Evolutionary conservation across 345 rosid genomes (phyloP), one percentile per base, ranked within the genome.

Genomic region (Salix viminalis): DNA sequence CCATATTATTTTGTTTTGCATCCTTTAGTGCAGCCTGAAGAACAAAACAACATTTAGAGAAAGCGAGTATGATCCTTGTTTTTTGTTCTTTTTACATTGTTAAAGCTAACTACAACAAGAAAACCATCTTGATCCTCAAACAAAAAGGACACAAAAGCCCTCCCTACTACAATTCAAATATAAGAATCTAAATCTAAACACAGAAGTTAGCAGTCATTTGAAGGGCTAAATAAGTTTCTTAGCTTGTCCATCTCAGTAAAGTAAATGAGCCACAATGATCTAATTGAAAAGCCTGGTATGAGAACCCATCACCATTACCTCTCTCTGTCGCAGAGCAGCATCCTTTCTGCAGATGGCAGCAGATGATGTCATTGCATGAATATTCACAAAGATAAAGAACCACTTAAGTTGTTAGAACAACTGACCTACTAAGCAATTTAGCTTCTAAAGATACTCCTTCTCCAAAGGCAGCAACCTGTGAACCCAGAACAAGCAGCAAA

Each of bases 381-480:
- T 36, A 41, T 23, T 16, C n/a, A 41, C 68, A 32, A 24, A n/a
- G 36, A 62, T 34, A 28, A n/a, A 62, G 8, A 50, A 77, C 70
- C 62, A 68, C 30, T 21, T 50, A n/a, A 32, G 48, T 65, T 66
- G 44, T 74, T 58, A 56, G 77, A 54, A 18, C 52, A 52, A 19
- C 19, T 54, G 18, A 77, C 84, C 84, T 77, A 76, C 81, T 81
- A 75, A 81, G 66, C 46, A 77, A 75, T 74, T 81, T 81, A 23
- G 84, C 84, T 74, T 81, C 84, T 75, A 81, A 41, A 42, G 84
- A 81, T 60, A 81, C 79, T 54, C 84, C 84, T 37, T 81, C 79
- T 8, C 84, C 84, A 62, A 77, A 71, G 74, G 84, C 30, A 77
- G 84, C 84, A 77, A 81, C 84, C 84, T 81, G 83, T 66, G 54